A percentile compares a stretch with the other conserved stretches of the same genome.
Evolutionary conservation across 805 yeast species (phyloP).

Genomic region (Pichia heedii): DNA sequence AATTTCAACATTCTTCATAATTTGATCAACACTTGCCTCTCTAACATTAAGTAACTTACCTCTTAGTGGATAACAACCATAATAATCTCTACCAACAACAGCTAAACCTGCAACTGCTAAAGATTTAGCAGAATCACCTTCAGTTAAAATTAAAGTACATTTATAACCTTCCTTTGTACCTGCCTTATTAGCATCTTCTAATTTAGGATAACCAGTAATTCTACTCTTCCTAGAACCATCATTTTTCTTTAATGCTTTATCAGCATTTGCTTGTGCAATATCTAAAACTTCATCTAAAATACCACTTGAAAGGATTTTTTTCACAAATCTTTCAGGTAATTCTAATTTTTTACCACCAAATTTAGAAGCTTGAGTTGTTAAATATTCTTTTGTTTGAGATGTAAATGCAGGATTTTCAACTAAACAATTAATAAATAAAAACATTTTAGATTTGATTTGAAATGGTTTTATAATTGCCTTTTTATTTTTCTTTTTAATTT

Average conservation of each 20-base stretch:
- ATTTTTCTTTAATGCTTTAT: conserved; percentile 73
- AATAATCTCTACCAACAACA: conserved; percentile 90
- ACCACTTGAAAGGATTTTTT: conserved; percentile 60
- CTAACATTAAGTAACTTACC: conserved; percentile 94
- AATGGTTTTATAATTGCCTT: conserved; percentile 72
- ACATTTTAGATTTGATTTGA: conserved; percentile 85
- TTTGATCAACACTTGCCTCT: conserved; percentile 95
- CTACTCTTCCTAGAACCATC: conserved; percentile 83
- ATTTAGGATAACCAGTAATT: conserved; percentile 79
- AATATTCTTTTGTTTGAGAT: conserved; percentile 93
- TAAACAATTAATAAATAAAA: conserved; percentile 81
- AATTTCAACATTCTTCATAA: conserved; percentile 86
- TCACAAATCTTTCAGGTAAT: conserved; percentile 70
- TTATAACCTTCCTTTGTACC: conserved; percentile 89
- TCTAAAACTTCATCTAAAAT: conserved; percentile 68
- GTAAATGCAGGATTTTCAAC: conserved; percentile 96
- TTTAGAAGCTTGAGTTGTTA: conserved; percentile 80
- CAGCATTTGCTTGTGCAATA: conserved; percentile 83
- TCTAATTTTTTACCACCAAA: conserved; percentile 77
- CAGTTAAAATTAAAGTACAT: conserved; percentile 89
- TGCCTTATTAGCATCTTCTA: conserved; percentile 93
- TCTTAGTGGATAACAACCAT: conserved; percentile 91
- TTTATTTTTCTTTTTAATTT: conserved; percentile 55
- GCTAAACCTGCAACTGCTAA: conserved; percentile 90
- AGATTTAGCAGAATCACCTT: conserved; percentile 93